Percentiles rank a stretch among this genome's conserved stretches.
These are phyloP conservation scores for Linnemannia hyalina DNA, from an alignment of 192 early-diverging fungal genomes.

Conservation along the genomic window DNA sequence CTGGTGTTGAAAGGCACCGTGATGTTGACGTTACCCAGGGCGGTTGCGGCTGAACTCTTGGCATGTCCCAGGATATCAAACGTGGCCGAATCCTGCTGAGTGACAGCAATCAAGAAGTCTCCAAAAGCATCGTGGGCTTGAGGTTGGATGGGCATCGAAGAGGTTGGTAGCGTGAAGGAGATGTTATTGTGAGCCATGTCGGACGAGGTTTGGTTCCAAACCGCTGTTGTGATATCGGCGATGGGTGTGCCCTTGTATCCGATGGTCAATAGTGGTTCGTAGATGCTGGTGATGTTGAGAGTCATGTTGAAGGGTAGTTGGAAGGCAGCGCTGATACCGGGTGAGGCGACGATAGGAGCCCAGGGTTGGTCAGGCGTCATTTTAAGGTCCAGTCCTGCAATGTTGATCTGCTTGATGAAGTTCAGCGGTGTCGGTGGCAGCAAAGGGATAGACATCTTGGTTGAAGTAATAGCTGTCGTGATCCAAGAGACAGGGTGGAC, in stretches of 20 bases:
- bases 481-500: conserved; percentile 36
- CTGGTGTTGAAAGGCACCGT: conserved; percentile 44
- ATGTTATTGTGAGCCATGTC: conserved; percentile 48
- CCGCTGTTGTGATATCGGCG: conserved; percentile 35
- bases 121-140: conserved; percentile 25
- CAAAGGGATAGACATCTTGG: conserved; percentile 37
- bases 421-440: conserved; percentile 32
- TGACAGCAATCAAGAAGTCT: conserved; percentile 24
- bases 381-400: conserved; percentile 16
- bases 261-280: conserved; percentile 22
- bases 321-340: conserved; percentile 32
- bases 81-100: conserved; percentile 23
- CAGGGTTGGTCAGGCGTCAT: conserved; percentile 40
- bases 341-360: conserved; percentile 27
- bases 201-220: conserved; percentile 41
- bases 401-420: conserved; percentile 34
- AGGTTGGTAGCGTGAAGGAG: conserved; percentile 26
- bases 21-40: conserved; percentile 36
- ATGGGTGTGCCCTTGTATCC: conserved; percentile 21
- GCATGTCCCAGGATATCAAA: conserved; percentile 42
- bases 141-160: conserved; percentile 17
- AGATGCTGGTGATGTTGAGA: conserved; percentile 38
- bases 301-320: conserved; percentile 43
- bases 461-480: conserved; percentile 31
- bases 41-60: conserved; percentile 21